Evolutionary conservation across 2,329 filamentous ascomycete genomes (phyloP).

Genomic region (Diaporthe velutina): DNA sequence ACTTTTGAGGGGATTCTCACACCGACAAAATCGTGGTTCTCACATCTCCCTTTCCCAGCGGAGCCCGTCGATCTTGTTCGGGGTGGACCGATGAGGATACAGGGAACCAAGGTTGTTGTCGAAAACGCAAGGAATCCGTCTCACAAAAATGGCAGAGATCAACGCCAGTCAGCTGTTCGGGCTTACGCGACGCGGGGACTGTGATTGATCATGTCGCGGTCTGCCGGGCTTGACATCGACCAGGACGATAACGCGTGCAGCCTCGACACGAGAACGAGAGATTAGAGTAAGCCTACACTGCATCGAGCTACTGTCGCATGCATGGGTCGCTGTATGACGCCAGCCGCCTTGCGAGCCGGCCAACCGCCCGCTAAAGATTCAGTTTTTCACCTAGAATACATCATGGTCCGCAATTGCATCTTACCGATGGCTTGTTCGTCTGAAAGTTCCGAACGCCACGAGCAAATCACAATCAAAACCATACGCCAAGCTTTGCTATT

Average conservation of each 20-base stretch:
- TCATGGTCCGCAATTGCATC: slow-evolving; percentile 7
- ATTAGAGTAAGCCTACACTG: slow-evolving; percentile 2
- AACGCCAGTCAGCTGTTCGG: slow-evolving; percentile 9
- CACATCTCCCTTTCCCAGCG: slow-evolving; percentile 5
- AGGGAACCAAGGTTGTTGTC: background rate
- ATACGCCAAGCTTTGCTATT: slow-evolving; percentile 26
- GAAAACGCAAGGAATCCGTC: background rate
- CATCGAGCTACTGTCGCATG: slow-evolving; percentile 8
- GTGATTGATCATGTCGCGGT: slow-evolving; percentile 6
- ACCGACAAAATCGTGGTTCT: slow-evolving; percentile 22
- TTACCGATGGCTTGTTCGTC: slow-evolving; percentile 1
- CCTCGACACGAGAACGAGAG: slow-evolving; percentile 8
- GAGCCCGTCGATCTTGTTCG: slow-evolving; percentile 20
- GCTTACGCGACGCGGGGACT: slow-evolving; percentile 16
- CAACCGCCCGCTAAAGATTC: background rate
- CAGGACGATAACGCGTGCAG: background rate
- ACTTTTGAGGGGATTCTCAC: slow-evolving; percentile 1
- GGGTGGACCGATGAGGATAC: slow-evolving; percentile 19
- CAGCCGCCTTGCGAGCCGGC: background rate
- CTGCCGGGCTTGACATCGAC: background rate
- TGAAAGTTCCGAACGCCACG: slow-evolving; percentile 4
- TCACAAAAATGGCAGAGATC: slow-evolving; percentile 5
- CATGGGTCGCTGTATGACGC: slow-evolving; percentile 15
- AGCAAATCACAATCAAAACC: slow-evolving; percentile 27
- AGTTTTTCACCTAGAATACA: background rate